Conservation (phyloP, 2,329 filamentous ascomycete species). For the Talaromyces rugulosus region DNA sequence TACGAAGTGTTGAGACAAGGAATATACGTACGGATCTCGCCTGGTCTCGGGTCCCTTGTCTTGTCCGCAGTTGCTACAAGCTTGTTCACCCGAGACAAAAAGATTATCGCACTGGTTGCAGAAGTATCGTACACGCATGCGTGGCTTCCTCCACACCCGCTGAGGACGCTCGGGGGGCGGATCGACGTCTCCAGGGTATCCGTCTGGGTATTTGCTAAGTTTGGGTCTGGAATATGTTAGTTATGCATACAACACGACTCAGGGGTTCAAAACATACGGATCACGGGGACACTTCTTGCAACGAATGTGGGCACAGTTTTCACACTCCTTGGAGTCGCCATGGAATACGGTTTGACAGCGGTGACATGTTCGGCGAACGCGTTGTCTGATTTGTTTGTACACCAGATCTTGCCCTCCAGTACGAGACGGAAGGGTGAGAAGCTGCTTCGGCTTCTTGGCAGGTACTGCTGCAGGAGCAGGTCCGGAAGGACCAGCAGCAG, state of each 20-base stretch:
- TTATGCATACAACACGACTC: conserved; percentile 3
- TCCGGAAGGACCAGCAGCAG: background rate
- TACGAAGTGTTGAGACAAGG: background rate
- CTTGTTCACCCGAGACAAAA: conserved; percentile 28
- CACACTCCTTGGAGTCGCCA: conserved; percentile 59
- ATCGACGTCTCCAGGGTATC: conserved; percentile 42
- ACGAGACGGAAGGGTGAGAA: conserved; percentile 56
- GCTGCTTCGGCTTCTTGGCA: conserved; percentile 44
- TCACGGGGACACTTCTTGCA: conserved; percentile 79
- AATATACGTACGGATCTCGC: conserved; percentile 38
- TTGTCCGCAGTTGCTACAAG: conserved; percentile 37
- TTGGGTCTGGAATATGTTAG: conserved; percentile 30
- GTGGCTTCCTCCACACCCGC: conserved; percentile 35
- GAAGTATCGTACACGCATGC: conserved; percentile 36
- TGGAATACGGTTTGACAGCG: conserved; percentile 63
- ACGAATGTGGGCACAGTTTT: conserved; percentile 65
- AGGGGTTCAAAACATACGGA: conserved; percentile 55
- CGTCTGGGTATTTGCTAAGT: conserved; percentile 40
- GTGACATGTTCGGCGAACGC: conserved; percentile 73
- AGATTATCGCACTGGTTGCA: conserved; percentile 37
- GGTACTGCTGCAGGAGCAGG: conserved; percentile 19
- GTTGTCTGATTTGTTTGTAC: conserved; percentile 66
- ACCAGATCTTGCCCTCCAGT: conserved; percentile 67
- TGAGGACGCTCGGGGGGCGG: conserved; percentile 29
- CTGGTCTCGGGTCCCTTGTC: conserved; percentile 38